Conservation (phyloP, 176 grass and related monocot genomes). For the Alopecurus myosuroides region DNA sequence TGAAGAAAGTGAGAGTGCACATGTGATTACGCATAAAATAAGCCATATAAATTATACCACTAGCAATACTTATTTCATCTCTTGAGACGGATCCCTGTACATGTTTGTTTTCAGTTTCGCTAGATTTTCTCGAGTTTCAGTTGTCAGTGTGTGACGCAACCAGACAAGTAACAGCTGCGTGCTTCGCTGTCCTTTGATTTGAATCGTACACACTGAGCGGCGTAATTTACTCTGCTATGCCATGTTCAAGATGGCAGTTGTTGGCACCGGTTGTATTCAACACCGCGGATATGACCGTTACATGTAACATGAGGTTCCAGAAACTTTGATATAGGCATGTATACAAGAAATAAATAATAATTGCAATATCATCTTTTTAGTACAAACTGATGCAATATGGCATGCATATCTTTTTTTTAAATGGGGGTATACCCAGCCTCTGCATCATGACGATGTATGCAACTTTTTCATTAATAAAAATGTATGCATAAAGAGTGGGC, state of each 20-base stretch:
- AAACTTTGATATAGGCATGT: no score
- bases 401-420: no score
- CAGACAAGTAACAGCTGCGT: background rate
- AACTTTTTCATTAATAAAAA: no score
- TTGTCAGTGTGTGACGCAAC: background rate
- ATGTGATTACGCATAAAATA: background rate
- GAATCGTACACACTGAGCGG: background rate
- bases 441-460: no score
- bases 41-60: background rate
- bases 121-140: background rate
- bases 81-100: background rate
- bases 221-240: background rate
- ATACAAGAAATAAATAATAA: no score
- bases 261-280: no score
- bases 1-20: background rate
- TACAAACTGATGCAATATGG: no score
- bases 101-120: background rate
- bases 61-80: background rate
- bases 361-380: no score
- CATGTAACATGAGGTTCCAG: no score
- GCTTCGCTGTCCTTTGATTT: constrained; percentile 10
- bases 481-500: no score
- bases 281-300: no score
- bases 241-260: background rate
- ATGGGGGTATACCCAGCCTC: no score